These are phyloP conservation scores for Pythium phragmiticola DNA, from an alignment of 352 stramenopile species.

Conservation along the genomic window DNA sequence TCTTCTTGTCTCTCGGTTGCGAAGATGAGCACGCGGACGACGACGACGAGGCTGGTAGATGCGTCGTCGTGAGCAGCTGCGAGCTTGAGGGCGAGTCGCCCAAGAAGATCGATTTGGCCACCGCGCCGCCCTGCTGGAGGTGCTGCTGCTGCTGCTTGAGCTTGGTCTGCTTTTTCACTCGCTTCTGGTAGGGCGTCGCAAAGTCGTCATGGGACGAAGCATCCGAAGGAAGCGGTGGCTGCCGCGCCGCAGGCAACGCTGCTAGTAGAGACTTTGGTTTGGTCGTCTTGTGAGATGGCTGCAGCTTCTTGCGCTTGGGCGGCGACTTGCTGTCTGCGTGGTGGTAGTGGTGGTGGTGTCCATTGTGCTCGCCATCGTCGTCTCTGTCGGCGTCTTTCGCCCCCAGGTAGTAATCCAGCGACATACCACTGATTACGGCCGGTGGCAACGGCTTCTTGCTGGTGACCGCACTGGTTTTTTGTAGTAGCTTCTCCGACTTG, in stretches of 20 bases:
- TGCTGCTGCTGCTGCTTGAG: constrained; percentile 41
- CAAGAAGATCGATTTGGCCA: constrained; percentile 57
- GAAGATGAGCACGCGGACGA: constrained; percentile 4
- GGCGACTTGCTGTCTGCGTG: constrained; percentile 34
- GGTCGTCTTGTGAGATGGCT: constrained; percentile 19
- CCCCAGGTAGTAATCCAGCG: constrained; percentile 59
- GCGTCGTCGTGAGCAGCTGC: constrained; percentile 24
- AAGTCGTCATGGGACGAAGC: constrained; percentile 28
- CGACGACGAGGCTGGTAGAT: constrained; percentile 9
- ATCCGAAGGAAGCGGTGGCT: background rate
- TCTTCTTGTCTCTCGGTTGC: constrained; percentile 39
- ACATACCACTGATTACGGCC: constrained; percentile 53
- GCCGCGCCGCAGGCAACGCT: constrained; percentile 4
- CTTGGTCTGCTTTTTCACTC: constrained; percentile 47
- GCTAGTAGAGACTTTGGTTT: constrained; percentile 24
- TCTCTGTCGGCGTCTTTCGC: constrained; percentile 23
- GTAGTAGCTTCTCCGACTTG: constrained; percentile 20
- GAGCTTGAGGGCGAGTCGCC: constrained; percentile 31
- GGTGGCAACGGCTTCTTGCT: constrained; percentile 28
- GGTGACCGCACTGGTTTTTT: constrained; percentile 7
- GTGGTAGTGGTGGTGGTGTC: constrained; percentile 1
- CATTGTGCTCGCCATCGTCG: constrained; percentile 14
- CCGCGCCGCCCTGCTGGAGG: constrained; percentile 13
- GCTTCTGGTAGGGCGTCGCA: constrained; percentile 47
- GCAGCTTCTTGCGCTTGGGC: constrained; percentile 33